phyloP scores from a whole-genome alignment of 176 grass and related monocot genomes.

The Miscanthus lutarioriparius region DNA sequence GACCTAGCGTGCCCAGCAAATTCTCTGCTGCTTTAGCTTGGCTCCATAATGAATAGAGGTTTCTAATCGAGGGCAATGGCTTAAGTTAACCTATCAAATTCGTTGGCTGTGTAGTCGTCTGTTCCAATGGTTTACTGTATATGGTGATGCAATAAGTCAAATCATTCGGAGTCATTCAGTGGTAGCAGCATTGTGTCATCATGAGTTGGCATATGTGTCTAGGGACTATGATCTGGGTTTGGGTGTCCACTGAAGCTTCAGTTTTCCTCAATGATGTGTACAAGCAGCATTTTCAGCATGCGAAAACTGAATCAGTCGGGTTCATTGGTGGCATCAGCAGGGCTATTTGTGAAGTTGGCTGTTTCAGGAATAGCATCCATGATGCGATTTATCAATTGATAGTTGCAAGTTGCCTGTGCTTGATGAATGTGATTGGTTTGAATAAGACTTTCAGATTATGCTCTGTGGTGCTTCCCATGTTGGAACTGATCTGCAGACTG shows the following conservation, averaged over 20 bases:
- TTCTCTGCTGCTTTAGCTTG: not conserved
- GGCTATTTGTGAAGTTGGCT: not conserved
- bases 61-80: not conserved
- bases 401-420: not conserved
- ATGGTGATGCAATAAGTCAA: no score
- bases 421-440: not conserved
- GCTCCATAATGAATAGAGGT: not conserved
- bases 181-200: not conserved
- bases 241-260: not conserved
- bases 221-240: not conserved
- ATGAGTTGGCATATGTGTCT: not conserved
- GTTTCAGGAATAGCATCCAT: not conserved
- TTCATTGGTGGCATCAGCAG: not conserved
- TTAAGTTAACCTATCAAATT: not conserved
- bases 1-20: not conserved
- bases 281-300: not conserved
- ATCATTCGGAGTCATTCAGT: not conserved
- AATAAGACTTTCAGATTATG: not conserved
- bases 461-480: not conserved
- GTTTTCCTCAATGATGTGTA: not conserved
- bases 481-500: not conserved
- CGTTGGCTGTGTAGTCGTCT: not conserved
- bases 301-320: not conserved
- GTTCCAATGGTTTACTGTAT: not conserved
- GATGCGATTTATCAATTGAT: not conserved